These are phyloP conservation scores for Zostera marina DNA, from an alignment of 116 monocot species.

Conservation along the genomic window DNA sequence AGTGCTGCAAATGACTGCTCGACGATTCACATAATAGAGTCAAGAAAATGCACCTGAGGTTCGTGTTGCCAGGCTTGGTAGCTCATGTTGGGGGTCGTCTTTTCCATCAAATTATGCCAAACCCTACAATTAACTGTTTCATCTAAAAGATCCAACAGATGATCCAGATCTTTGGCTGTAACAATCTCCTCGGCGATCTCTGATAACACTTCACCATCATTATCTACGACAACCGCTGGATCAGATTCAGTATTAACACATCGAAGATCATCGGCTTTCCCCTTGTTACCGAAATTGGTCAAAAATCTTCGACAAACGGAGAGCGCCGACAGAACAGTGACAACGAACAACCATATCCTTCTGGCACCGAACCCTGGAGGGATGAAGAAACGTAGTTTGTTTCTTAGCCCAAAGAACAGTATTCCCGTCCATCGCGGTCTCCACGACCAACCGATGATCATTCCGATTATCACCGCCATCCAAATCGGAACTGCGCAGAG, in stretches of 20 bases:
- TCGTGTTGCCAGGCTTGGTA: conserved; percentile 55
- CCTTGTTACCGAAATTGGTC: conserved; percentile 38
- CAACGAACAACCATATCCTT: conserved; percentile 84
- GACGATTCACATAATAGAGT: neutral
- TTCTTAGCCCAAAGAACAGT: conserved; percentile 59
- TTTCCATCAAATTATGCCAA: conserved; percentile 53
- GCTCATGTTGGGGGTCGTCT: conserved; percentile 38
- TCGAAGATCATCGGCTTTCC: too few species aligned
- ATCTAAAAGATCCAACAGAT: conserved; percentile 32
- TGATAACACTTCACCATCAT: neutral
- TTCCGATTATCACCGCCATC: conserved; percentile 90
- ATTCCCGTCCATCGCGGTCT: conserved; percentile 92
- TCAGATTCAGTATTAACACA: too few species aligned
- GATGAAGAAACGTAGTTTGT: conserved; percentile 33
- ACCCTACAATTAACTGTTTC: conserved; percentile 14
- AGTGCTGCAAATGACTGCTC: too few species aligned
- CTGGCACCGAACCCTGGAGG: conserved; percentile 70
- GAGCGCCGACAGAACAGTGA: conserved; percentile 84
- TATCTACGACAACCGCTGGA: too few species aligned
- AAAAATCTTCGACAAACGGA: conserved; percentile 62
- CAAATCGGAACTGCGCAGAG: conserved; percentile 93
- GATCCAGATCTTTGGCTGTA: conserved; percentile 33
- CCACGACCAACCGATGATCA: conserved; percentile 97
- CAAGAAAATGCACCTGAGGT: conserved; percentile 27
- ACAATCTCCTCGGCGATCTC: conserved; percentile 18